Conservation (phyloP, 306 rosid species). For the Lotus japonicus region DNA sequence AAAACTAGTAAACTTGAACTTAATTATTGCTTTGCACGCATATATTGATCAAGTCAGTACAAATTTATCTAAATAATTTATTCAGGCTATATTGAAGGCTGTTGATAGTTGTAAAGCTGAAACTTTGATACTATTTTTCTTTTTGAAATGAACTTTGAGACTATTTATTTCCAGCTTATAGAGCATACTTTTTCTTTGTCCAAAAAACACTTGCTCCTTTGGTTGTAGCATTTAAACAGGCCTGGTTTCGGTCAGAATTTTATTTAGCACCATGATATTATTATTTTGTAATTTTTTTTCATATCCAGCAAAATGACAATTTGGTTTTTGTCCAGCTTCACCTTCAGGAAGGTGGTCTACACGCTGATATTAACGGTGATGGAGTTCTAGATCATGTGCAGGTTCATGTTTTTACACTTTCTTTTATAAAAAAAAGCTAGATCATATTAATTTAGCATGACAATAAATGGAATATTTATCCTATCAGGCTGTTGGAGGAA, state of each 20-base stretch:
- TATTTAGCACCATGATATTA: not conserved
- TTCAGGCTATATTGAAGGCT: not conserved
- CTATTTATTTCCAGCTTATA: not conserved
- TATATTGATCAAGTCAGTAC: conserved; percentile 10
- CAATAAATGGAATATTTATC: conserved; percentile 7
- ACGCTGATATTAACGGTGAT: conserved; percentile 96
- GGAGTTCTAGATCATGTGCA: conserved; percentile 99
- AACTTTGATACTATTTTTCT: not conserved
- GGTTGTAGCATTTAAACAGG: not conserved
- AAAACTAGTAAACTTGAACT: not conserved
- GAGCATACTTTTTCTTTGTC: not conserved
- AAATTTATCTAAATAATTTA: not conserved
- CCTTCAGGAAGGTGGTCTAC: conserved; percentile 98
- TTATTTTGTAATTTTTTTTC: not conserved
- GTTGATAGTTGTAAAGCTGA: not conserved
- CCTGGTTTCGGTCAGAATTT: not conserved
- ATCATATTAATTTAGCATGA: conserved; percentile 15
- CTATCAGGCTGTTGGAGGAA: conserved; percentile 90
- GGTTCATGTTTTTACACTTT: conserved; percentile 34
- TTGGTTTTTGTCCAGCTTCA: conserved; percentile 62
- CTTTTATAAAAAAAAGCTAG: not conserved
- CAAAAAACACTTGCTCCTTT: not conserved
- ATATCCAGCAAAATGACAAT: conserved; percentile 19
- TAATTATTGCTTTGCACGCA: conserved; percentile 12
- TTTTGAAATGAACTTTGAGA: no score